Percentiles rank a stretch among this genome's conserved stretches.
These are phyloP conservation scores for Volvox africanus DNA, from an alignment of 139 green algal species.

Conservation along the genomic window DNA sequence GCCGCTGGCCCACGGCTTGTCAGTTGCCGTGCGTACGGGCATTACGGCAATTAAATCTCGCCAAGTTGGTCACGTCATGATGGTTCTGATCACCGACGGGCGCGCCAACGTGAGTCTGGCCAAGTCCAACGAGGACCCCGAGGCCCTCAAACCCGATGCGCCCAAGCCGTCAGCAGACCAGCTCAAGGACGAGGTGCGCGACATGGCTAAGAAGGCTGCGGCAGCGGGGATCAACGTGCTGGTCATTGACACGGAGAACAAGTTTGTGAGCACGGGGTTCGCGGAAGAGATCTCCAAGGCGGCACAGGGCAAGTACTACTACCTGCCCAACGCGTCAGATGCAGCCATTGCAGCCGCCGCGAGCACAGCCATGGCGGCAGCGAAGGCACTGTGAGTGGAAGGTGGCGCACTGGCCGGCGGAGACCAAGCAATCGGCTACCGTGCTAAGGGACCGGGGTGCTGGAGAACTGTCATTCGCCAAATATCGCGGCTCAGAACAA, in stretches of 20 bases:
- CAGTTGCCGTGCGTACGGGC: conserved; percentile 77
- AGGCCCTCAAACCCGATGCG: conserved; percentile 85
- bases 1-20: conserved; percentile 95
- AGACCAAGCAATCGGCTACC: no score
- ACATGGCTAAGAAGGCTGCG: conserved; percentile 91
- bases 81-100: conserved; percentile 98
- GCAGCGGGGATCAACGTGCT: conserved; percentile 88
- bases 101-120: conserved; percentile 95
- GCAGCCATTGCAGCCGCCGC: conserved; percentile 91
- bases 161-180: conserved; percentile 78
- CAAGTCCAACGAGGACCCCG: conserved; percentile 93
- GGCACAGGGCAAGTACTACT: conserved; percentile 91
- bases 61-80: conserved; percentile 92
- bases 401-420: no score
- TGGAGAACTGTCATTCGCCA: no score
- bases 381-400: conserved; percentile 63
- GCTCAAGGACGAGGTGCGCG: conserved; percentile 83
- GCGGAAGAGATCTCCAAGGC: conserved; percentile 96
- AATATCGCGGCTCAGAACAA: no score
- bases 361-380: conserved; percentile 84
- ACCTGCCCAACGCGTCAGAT: conserved; percentile 95
- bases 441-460: no score
- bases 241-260: conserved; percentile 99
- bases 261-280: conserved; percentile 99
- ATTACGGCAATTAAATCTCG: conserved; percentile 67